Conservation (phyloP, 75 land plant species). For the Pinus taeda region DNA sequence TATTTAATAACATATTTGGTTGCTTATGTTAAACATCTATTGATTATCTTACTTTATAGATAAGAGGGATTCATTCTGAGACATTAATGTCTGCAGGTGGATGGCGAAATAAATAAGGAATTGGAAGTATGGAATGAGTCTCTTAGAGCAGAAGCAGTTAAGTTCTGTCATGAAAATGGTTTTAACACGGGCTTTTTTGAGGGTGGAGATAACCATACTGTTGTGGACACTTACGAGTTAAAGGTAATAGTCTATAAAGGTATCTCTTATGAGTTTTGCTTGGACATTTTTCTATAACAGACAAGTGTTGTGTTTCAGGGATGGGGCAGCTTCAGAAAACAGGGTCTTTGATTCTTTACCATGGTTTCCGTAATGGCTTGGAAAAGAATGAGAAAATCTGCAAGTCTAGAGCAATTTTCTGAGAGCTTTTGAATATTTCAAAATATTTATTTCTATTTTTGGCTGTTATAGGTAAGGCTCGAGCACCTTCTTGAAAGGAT, state of each 20-base stretch:
- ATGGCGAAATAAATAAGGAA: conserved; percentile 61
- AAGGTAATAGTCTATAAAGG: conserved; percentile 56
- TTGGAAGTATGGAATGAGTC: conserved; percentile 86
- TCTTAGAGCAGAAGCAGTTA: conserved; percentile 65
- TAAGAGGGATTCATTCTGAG: not conserved
- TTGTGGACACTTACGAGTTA: conserved; percentile 87
- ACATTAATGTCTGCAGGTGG: conserved; percentile 45
- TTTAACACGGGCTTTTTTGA: conserved; percentile 92
- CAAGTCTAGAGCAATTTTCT: not conserved
- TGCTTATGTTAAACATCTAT: not conserved
- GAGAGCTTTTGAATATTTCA: not conserved
- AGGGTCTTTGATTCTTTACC: not conserved
- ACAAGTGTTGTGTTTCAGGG: not conserved
- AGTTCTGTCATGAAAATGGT: conserved; percentile 78
- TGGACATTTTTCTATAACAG: not conserved
- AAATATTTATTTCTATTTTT: not conserved
- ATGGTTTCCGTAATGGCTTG: not conserved
- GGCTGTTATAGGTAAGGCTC: conserved; percentile 69
- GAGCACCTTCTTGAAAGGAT: conserved; percentile 96
- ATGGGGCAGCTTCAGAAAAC: not conserved
- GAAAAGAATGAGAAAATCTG: not conserved
- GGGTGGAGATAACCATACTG: conserved; percentile 60
- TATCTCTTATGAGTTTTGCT: not conserved
- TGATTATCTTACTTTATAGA: conserved; percentile 4
- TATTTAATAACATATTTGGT: not conserved